phyloP scores from a whole-genome alignment of 192 early-diverging fungal species.

The Entomortierella lignicola region DNA sequence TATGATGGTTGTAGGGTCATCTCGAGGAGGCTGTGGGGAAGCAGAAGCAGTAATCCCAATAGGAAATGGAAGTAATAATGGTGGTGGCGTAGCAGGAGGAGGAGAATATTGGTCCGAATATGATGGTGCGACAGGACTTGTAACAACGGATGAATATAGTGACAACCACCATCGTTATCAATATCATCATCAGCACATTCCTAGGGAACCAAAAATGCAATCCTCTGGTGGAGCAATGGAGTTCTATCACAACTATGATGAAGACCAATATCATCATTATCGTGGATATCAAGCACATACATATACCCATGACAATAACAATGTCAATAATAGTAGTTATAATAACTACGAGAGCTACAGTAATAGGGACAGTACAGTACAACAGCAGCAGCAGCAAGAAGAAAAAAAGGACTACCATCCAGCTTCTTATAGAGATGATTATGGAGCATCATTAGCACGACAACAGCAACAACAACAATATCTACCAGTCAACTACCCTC shows the following conservation, averaged over 20 bases:
- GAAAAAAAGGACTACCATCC: background rate
- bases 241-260: background rate
- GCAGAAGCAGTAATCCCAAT: too few species aligned
- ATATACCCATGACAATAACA: background rate
- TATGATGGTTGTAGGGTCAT: slow-evolving; percentile 2
- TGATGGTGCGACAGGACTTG: slow-evolving; percentile 6
- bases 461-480: background rate
- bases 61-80: background rate
- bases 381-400: too few species aligned
- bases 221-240: background rate
- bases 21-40: background rate
- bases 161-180: too few species aligned
- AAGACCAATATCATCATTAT: background rate
- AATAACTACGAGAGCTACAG: too few species aligned
- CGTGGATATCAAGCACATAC: background rate
- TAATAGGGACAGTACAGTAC: too few species aligned
- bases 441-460: background rate
- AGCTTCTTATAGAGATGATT: background rate
- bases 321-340: background rate
- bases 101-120: slow-evolving; percentile 8
- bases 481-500: background rate
- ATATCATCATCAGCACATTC: too few species aligned
- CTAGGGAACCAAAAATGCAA: background rate
- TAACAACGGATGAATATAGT: background rate
- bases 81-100: background rate